phyloP scores from a whole-genome alignment of 2,329 filamentous ascomycete genomes.

The Ustilaginoidea virens region DNA sequence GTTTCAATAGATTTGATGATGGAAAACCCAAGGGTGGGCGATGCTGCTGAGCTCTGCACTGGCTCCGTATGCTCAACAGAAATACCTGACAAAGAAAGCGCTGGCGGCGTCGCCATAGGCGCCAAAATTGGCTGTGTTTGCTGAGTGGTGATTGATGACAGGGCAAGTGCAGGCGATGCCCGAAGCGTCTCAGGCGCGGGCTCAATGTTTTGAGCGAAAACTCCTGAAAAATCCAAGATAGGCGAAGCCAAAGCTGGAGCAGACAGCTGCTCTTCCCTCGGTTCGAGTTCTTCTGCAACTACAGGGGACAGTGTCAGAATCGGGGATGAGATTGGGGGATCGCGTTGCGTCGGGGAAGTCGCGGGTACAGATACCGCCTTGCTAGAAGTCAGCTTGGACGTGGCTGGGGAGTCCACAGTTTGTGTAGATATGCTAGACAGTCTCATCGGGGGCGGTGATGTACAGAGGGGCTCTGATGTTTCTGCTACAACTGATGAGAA shows the following conservation, averaged over 20 bases:
- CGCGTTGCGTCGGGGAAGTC: not conserved
- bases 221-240: conserved; percentile 17
- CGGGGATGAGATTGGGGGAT: conserved; percentile 3
- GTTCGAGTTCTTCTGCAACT: conserved; percentile 17
- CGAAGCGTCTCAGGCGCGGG: conserved; percentile 15
- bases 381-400: conserved; percentile 8
- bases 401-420: conserved; percentile 12
- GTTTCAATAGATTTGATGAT: conserved; percentile 28
- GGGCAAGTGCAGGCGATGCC: conserved; percentile 10
- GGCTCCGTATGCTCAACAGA: conserved; percentile 23
- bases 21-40: conserved; percentile 21
- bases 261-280: conserved; percentile 11
- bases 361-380: conserved; percentile 2
- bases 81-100: conserved; percentile 22
- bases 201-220: conserved; percentile 21
- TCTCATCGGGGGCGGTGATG: conserved; percentile 5
- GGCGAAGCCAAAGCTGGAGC: conserved; percentile 8
- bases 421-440: conserved; percentile 13
- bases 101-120: conserved; percentile 10
- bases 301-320: conserved; percentile 16
- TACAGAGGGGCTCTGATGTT: conserved; percentile 10
- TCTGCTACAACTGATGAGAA: conserved; percentile 17
- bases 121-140: conserved; percentile 12
- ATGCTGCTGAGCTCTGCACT: conserved; percentile 8
- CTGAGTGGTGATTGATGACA: conserved; percentile 18